phyloP scores from a whole-genome alignment of 495 filamentous ascomycete genomes.

The Neurospora tetraspora region DNA sequence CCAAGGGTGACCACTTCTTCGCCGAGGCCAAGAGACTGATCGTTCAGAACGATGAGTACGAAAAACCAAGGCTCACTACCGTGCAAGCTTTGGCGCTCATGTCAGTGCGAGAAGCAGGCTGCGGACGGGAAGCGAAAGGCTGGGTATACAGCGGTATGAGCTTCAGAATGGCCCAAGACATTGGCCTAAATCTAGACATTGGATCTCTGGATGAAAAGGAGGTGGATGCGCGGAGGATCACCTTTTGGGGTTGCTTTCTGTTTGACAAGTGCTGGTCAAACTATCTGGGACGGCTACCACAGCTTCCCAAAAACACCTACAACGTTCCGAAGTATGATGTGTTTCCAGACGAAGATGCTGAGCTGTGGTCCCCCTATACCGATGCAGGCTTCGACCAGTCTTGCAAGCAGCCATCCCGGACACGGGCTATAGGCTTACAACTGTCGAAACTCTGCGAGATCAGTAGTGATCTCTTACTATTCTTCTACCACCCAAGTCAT shows the following conservation, averaged over 20 bases:
- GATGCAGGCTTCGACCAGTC: constrained; percentile 64
- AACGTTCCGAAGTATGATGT: constrained; percentile 86
- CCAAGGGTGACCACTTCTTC: constrained; percentile 95
- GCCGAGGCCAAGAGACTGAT: constrained; percentile 87
- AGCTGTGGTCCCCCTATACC: constrained; percentile 80
- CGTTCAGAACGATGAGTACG: constrained; percentile 85
- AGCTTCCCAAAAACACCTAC: constrained; percentile 65
- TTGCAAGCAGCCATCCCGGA: constrained; percentile 70
- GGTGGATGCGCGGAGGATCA: constrained; percentile 78
- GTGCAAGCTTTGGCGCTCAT: constrained; percentile 92
- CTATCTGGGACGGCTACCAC: constrained; percentile 88
- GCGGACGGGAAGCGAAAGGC: constrained; percentile 86
- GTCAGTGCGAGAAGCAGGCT: constrained; percentile 94
- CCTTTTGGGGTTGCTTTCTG: constrained; percentile 97
- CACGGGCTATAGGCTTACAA: constrained; percentile 70
- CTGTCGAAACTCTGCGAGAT: constrained; percentile 83
- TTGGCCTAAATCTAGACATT: constrained; percentile 85
- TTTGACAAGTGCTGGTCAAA: constrained; percentile 99
- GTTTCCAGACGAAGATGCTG: constrained; percentile 79
- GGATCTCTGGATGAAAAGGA: constrained; percentile 68
- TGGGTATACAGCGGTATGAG: constrained; percentile 99
- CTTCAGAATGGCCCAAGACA: constrained; percentile 95
- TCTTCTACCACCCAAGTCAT: constrained; percentile 79
- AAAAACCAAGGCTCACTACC: constrained; percentile 81
- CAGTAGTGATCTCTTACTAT: constrained; percentile 76